phyloP scores from a whole-genome alignment of 192 early-diverging fungal species.

The Nowakowskiella sp. region DNA sequence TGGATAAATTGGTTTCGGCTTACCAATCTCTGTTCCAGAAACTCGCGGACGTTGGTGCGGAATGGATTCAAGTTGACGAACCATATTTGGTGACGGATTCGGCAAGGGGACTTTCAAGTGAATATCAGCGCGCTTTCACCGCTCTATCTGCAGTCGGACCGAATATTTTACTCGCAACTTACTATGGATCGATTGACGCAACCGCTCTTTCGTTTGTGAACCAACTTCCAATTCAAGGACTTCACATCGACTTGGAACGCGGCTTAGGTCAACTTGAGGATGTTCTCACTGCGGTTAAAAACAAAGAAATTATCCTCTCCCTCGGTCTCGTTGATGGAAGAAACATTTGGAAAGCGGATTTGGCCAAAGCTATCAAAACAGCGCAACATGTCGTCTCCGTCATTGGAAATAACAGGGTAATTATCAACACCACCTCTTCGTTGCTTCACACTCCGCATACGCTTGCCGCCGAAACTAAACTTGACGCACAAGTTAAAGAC shows the following conservation, averaged over 20 bases:
- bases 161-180: slow-evolving; percentile 72
- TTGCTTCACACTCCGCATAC: slow-evolving; percentile 89
- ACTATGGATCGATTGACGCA: slow-evolving; percentile 79
- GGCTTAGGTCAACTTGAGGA: slow-evolving; percentile 70
- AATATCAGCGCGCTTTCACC: slow-evolving; percentile 60
- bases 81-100: slow-evolving; percentile 65
- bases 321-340: slow-evolving; percentile 91
- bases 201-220: slow-evolving; percentile 61
- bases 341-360: slow-evolving; percentile 96
- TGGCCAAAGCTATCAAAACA: slow-evolving; percentile 59
- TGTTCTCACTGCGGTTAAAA: slow-evolving; percentile 48
- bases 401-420: slow-evolving; percentile 65
- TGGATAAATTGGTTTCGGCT: slow-evolving; percentile 68
- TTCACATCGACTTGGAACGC: slow-evolving; percentile 90
- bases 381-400: slow-evolving; percentile 58
- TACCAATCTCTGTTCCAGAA: slow-evolving; percentile 70
- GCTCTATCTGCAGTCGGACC: slow-evolving; percentile 40
- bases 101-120: slow-evolving; percentile 35
- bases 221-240: slow-evolving; percentile 67
- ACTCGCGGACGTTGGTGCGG: slow-evolving; percentile 68
- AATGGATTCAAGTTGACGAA: slow-evolving; percentile 83
- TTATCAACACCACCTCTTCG: slow-evolving; percentile 85
- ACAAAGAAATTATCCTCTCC: slow-evolving; percentile 65
- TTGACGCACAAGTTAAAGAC: slow-evolving; percentile 70
- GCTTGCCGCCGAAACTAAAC: slow-evolving; percentile 59